phyloP scores from a whole-genome alignment of 805 yeast genomes.

The Clavispora vitiphila region DNA sequence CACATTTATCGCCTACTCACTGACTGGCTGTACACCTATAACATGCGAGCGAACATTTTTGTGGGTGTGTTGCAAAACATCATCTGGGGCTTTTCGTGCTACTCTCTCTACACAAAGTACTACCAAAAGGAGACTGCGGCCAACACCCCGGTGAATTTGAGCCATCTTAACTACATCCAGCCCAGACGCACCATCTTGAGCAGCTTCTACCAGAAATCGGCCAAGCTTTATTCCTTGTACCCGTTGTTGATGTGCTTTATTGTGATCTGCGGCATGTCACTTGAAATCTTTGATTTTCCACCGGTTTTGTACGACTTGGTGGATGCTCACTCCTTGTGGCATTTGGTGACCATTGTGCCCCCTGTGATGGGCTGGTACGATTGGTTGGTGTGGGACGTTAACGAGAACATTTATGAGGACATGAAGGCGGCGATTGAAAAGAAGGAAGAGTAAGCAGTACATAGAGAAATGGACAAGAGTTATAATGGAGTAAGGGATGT shows the following conservation, averaged over 20 bases:
- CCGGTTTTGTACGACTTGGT: slow-evolving; percentile 14
- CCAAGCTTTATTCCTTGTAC: slow-evolving; percentile 36
- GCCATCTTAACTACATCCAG: slow-evolving; percentile 26
- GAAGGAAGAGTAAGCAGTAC: slow-evolving; percentile 9
- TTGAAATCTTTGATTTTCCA: slow-evolving; percentile 84
- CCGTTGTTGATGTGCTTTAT: slow-evolving; percentile 32
- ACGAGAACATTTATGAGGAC: slow-evolving; percentile 24
- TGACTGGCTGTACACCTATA: slow-evolving; percentile 89
- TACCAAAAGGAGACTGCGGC: slow-evolving; percentile 20
- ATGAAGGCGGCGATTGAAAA: slow-evolving; percentile 3
- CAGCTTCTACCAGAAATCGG: slow-evolving; percentile 29
- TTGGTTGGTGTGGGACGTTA: slow-evolving; percentile 41
- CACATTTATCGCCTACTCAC: slow-evolving; percentile 64
- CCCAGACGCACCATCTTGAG: slow-evolving; percentile 21
- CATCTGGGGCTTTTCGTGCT: slow-evolving; percentile 26
- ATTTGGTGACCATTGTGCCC: slow-evolving; percentile 29
- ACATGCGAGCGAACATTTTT: slow-evolving; percentile 83
- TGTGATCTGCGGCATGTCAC: slow-evolving; percentile 73
- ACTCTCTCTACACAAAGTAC: slow-evolving; percentile 26
- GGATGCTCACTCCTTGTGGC: slow-evolving; percentile 19
- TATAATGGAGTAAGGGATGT: no score
- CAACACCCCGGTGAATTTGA: slow-evolving; percentile 9
- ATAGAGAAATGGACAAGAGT: no score
- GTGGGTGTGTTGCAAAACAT: slow-evolving; percentile 75
- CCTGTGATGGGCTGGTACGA: slow-evolving; percentile 40